Percentiles rank a stretch among this genome's conserved stretches.
phyloP scores from a whole-genome alignment of 805 yeast genomes.

The Komagataella phaffii region DNA sequence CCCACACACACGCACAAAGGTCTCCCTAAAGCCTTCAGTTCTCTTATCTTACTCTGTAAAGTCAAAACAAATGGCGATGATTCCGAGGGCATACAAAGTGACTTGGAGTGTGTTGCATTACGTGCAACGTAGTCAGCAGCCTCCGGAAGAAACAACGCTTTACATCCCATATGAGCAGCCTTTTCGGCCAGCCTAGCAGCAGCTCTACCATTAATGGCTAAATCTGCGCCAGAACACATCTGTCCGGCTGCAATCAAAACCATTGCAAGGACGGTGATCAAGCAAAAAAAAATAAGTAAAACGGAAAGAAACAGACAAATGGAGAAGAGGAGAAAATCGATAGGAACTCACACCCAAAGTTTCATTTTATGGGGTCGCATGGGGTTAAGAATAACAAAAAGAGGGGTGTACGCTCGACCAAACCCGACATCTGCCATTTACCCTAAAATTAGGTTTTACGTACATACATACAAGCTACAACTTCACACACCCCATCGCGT shows the following conservation, averaged over 20 bases:
- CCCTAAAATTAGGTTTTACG: neutral
- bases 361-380: neutral
- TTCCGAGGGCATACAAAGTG: constrained; percentile 36
- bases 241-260: constrained; percentile 76
- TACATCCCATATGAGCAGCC: constrained; percentile 50
- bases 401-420: neutral
- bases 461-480: constrained; percentile 3
- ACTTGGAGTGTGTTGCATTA: constrained; percentile 49
- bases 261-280: constrained; percentile 17
- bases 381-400: neutral
- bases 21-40: constrained; percentile 22
- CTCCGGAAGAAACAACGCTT: constrained; percentile 78
- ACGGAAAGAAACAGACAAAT: constrained; percentile 18
- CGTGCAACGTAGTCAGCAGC: constrained; percentile 82
- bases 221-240: constrained; percentile 56
- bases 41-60: constrained; percentile 31
- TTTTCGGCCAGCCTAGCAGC: constrained; percentile 47
- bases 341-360: neutral
- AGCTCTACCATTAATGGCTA: constrained; percentile 42
- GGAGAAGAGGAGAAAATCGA: neutral
- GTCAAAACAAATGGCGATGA: constrained; percentile 26
- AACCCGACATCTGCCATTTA: neutral
- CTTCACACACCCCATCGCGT: constrained; percentile 44
- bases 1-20: constrained; percentile 68
- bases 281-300: constrained; percentile 4